phyloP scores from a whole-genome alignment of 1,284 basidiomycete species.

The Phenoliferia sp. region DNA sequence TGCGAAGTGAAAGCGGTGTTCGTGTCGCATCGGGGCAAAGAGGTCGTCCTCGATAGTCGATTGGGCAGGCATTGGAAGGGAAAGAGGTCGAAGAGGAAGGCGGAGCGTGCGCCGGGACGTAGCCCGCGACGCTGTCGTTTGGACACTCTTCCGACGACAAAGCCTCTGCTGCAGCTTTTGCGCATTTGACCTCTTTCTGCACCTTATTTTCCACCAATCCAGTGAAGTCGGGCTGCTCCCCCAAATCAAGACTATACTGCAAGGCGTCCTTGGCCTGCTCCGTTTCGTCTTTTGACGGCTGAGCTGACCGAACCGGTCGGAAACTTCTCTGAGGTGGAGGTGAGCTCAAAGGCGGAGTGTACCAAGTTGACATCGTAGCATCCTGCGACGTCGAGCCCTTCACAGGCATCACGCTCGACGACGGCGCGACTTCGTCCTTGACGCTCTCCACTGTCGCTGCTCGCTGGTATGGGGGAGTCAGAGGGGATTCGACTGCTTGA shows the following conservation, averaged over 20 bases:
- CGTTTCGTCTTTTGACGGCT: neutral
- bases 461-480: neutral
- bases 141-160: too few species aligned
- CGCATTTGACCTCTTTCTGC: too few species aligned
- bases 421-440: neutral
- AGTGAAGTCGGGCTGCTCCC: too few species aligned
- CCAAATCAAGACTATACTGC: too few species aligned
- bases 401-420: neutral
- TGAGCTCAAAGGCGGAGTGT: neutral
- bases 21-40: constrained; percentile 6
- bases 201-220: too few species aligned
- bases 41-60: constrained; percentile 9
- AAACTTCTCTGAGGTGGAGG: neutral
- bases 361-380: neutral
- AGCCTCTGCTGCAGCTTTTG: too few species aligned
- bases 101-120: neutral
- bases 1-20: neutral
- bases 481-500: neutral
- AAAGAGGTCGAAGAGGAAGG: neutral
- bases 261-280: neutral
- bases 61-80: constrained; percentile 1
- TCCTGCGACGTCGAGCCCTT: neutral
- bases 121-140: neutral
- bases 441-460: neutral
- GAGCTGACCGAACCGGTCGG: neutral